Base-by-base conservation (phyloP, 2,329 filamentous ascomycete genomes). In the Nemania sp. region DNA sequence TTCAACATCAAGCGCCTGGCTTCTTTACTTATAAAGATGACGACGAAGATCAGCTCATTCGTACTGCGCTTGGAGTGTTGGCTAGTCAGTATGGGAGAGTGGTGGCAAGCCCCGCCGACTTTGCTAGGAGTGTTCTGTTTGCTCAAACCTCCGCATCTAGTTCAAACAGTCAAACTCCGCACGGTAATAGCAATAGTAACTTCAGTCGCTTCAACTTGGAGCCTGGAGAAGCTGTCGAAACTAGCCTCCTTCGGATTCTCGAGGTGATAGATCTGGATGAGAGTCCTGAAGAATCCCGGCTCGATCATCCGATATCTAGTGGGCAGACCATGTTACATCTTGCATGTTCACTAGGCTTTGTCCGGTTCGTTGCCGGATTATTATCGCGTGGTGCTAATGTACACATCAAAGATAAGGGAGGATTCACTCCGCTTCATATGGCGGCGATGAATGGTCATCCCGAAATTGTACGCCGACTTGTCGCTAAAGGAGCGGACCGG, bases 271-370 rank as follows among this genome's bases (percentile, higher is more conserved):
- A 95, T 77, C 83, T 93, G 27, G 91, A 93, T 76, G 90, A 94
- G 73, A 93, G 88, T 75, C 86, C 89, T 3, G 86, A 91, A 69
- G 85, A 86, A 73, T 87, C 91, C 15, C 87, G 86, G 27, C 88
- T 92, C 69, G 92, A 96, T 75, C 82, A 91, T 58, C 86, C 86
- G 73, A 80, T 82, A 70, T 80, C 87, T 1, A 92, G 89, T 13
- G 93, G 93, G 0, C 92, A 95, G 76, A 93, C 92, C 1, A 90
- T 97, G 86, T 86, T 97, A 69, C 93, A 96, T 75, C 83, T 94
- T 69, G 92, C 92, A 1, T 92, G 90, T 73, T 91, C 91, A 8
- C 82, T 94, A 13, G 93, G 93, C 5, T 87, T 93, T 72, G 87
- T 90, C 70, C 88, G 92, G 54, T 91, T 97, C 70, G 92, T 92